Percentiles rank a stretch among this genome's conserved stretches.
phyloP scores from a whole-genome alignment of 2,329 filamentous ascomycete genomes.

The Acrocalymma vagum region DNA sequence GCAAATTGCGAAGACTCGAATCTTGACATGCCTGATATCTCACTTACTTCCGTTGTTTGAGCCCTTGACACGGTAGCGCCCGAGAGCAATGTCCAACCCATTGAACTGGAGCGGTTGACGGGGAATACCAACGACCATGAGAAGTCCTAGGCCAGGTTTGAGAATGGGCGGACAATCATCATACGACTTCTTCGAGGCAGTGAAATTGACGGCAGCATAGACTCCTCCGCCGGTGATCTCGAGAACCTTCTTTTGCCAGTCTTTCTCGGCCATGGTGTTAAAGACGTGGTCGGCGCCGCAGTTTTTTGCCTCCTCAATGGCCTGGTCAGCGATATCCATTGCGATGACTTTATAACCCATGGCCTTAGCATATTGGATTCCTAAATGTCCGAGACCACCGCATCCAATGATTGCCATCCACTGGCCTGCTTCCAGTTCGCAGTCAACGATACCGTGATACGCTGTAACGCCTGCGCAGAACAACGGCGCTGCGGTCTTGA shows the following conservation, averaged over 20 bases:
- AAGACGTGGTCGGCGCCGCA: conserved; percentile 42
- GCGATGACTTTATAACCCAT: conserved; percentile 43
- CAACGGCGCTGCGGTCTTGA: conserved; percentile 34
- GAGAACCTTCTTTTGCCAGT: conserved; percentile 37
- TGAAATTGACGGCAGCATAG: conserved; percentile 42
- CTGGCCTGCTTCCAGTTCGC: conserved; percentile 32
- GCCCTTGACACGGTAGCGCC: conserved; percentile 35
- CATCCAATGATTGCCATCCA: conserved; percentile 41
- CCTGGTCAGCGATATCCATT: conserved; percentile 37
- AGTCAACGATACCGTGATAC: conserved; percentile 39
- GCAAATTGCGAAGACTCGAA: no score
- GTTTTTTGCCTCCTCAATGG: conserved; percentile 37
- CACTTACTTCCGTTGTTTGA: conserved; percentile 44
- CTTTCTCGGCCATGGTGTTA: conserved; percentile 36
- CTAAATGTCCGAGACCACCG: conserved; percentile 42
- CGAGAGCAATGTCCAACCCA: conserved; percentile 41
- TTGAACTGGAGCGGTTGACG: conserved; percentile 39
- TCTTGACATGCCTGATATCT: no score
- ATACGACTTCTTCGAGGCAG: conserved; percentile 41
- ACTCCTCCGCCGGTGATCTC: conserved; percentile 39
- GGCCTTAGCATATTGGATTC: conserved; percentile 42
- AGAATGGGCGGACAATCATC: conserved; percentile 42
- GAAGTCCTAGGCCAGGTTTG: conserved; percentile 35
- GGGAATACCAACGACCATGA: conserved; percentile 47
- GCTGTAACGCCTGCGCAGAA: conserved; percentile 44